Conservation (phyloP, 2,329 filamentous ascomycete genomes). For the Cladobotryum protrusum region DNA sequence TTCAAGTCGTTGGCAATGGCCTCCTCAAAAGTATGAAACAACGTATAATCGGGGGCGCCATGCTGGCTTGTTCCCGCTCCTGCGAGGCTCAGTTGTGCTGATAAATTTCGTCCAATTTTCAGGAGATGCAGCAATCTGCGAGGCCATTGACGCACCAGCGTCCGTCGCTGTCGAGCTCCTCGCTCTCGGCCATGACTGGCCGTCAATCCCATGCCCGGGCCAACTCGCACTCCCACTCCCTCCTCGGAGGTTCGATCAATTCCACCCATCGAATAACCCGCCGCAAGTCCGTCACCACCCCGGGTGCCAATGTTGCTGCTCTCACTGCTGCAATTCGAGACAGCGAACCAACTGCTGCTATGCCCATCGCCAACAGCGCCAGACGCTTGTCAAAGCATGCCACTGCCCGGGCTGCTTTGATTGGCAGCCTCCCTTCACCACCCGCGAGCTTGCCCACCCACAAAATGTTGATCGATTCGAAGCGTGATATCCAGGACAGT, state of each 20-base stretch:
- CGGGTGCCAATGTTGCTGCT: constrained; percentile 66
- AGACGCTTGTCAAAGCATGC: constrained; percentile 64
- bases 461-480: constrained; percentile 44
- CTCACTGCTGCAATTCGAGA: constrained; percentile 68
- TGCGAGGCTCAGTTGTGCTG: constrained; percentile 30
- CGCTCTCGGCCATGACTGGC: constrained; percentile 50
- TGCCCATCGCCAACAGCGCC: constrained; percentile 50
- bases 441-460: constrained; percentile 62
- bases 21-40: constrained; percentile 52
- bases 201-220: constrained; percentile 64
- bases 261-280: constrained; percentile 80
- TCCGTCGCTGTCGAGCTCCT: constrained; percentile 52
- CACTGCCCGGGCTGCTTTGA: constrained; percentile 45
- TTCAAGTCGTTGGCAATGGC: constrained; percentile 46
- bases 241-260: constrained; percentile 72
- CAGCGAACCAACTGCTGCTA: constrained; percentile 50
- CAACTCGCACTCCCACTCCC: constrained; percentile 75
- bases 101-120: constrained; percentile 22
- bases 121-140: constrained; percentile 61
- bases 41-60: constrained; percentile 18
- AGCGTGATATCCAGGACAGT: constrained; percentile 48
- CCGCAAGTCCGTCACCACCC: constrained; percentile 85
- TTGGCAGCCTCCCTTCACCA: constrained; percentile 54
- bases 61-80: constrained; percentile 26
- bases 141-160: constrained; percentile 62